Conservation (phyloP, 805 yeast species). For the Myxozyma geophila region DNA sequence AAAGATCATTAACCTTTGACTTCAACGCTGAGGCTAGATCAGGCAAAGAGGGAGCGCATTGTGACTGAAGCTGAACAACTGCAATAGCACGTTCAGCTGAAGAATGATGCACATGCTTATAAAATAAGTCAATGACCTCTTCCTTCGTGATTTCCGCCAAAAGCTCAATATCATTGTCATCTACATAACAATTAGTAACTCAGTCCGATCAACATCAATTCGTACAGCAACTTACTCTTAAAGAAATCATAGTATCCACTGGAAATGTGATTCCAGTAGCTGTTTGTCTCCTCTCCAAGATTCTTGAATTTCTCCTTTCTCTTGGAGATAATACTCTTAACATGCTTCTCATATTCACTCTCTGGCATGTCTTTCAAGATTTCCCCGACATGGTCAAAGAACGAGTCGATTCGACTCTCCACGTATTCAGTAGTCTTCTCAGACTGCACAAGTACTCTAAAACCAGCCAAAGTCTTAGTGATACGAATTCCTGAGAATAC, state of each 20-base stretch:
- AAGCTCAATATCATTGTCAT: constrained; percentile 60
- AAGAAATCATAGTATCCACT: constrained; percentile 81
- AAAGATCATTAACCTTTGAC: constrained; percentile 19
- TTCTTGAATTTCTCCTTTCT: constrained; percentile 76
- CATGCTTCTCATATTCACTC: constrained; percentile 70
- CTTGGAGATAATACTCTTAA: constrained; percentile 66
- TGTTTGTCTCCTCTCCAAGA: constrained; percentile 70
- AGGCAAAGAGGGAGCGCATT: constrained; percentile 40
- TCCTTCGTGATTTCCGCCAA: constrained; percentile 58
- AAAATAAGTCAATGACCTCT: constrained; percentile 63
- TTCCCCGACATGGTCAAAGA: constrained; percentile 55
- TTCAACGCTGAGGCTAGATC: constrained; percentile 16
- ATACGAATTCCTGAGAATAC: constrained; percentile 77
- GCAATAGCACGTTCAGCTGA: constrained; percentile 50
- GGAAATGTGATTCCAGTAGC: constrained; percentile 69
- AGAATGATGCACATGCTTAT: constrained; percentile 50
- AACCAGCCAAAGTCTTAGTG: constrained; percentile 73
- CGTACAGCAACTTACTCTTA: constrained; percentile 16
- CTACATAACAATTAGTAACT: constrained; percentile 24
- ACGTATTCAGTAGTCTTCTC: constrained; percentile 76
- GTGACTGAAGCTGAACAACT: constrained; percentile 69
- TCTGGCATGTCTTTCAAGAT: constrained; percentile 57
- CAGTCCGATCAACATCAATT: not conserved
- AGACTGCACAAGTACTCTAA: constrained; percentile 78
- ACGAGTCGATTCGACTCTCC: constrained; percentile 74